phyloP scores from a whole-genome alignment of 2,329 filamentous ascomycete genomes.

The Cylindrodendrum hubeiense region DNA sequence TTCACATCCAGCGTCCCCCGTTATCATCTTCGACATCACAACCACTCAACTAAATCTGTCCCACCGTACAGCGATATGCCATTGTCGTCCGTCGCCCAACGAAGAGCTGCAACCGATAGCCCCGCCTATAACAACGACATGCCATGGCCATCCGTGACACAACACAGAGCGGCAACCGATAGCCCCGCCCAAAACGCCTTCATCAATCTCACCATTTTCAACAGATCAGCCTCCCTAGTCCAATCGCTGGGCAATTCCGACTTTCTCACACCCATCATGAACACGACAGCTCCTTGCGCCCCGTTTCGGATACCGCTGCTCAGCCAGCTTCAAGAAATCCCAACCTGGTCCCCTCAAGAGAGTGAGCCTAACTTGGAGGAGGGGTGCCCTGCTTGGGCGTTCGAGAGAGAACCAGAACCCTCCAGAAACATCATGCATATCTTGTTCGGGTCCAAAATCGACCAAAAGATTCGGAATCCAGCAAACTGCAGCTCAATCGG shows the following conservation, averaged over 20 bases:
- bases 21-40: too few relatives aligned
- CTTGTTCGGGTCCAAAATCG: constrained; percentile 35
- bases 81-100: not conserved
- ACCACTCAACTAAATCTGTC: not conserved
- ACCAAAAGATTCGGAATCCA: constrained; percentile 37
- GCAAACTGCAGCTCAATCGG: constrained; percentile 25
- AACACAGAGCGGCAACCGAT: not conserved
- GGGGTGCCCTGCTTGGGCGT: not conserved
- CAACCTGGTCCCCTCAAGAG: not conserved
- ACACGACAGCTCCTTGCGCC: not conserved
- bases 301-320: not conserved
- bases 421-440: not conserved
- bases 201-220: not conserved
- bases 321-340: not conserved
- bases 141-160: not conserved
- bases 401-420: not conserved
- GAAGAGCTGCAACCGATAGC: not conserved
- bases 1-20: too few relatives aligned
- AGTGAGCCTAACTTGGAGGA: constrained; percentile 7
- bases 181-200: not conserved
- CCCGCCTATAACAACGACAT: too few relatives aligned
- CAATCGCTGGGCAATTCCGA: not conserved
- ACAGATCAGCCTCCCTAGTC: not conserved
- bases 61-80: not conserved
- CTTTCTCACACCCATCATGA: not conserved